Base-by-base conservation (phyloP, 129 eudicot genomes). In the Centrapalus pauciflorus region DNA sequence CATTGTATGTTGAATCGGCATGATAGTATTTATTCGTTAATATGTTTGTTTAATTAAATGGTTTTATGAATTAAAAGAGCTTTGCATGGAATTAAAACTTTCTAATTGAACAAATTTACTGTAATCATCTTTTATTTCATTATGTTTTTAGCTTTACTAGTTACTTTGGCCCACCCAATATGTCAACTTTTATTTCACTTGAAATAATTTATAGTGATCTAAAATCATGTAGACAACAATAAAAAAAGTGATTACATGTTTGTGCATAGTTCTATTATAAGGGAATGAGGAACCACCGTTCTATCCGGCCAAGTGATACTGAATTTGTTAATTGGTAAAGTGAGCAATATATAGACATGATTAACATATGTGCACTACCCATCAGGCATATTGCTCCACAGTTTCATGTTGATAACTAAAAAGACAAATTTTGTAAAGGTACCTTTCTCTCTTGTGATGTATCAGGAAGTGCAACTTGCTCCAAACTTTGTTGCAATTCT, bases 401-500 rank as follows among this genome's bases (percentile, higher is more conserved):
- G 28, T 56, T 41, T 28, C 59, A 61, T 25, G 43, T 50, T 3
- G 32, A 29, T 52, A 20, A 32, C n/a, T 24, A 14, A 59, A 38
- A 30, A 45, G 30, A 30, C 65, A 37, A 12, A 12, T 17, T 2
- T 40, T 29, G 33, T 37, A 64, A 62, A 57, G 50, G 25, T 40
- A 86, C 96, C 86, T 79, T 83, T 56, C 69, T 69, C 69, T 88
- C 92, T 64, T 83, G 81, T 75, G 79, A 66, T 54, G 81, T 73
- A 69, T 93, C 98, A 38, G 96, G 96, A 73, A 93, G 98, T 78
- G 98, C 87, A 83, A 82, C 96, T 71, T 86, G 98, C 69, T 93
- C 98, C 80, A 93, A 75, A 80, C 96, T 93, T 69, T 93, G 96
- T 67, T 93, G 98, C 83, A 93, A 79, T 77, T 93, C 98, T 57